Evolutionary conservation across 805 yeast species (phyloP).

Genomic region (Millerago galiae): DNA sequence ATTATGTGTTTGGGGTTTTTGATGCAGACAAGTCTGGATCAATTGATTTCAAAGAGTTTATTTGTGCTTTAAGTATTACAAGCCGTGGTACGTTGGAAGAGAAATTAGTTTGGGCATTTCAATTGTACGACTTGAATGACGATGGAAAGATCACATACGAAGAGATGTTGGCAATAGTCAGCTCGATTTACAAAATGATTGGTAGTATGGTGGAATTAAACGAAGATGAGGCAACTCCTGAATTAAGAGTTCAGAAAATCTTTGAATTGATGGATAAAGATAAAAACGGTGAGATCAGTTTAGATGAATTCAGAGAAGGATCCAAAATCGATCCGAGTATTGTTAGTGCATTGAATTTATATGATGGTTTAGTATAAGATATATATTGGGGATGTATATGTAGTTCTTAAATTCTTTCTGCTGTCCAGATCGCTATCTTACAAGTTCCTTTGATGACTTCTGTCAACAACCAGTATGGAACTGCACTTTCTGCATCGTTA

Average conservation of each 20-base stretch:
- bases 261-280: constrained; percentile 70
- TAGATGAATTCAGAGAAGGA: constrained; percentile 80
- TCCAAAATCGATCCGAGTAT: constrained; percentile 75
- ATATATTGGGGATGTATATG: neutral
- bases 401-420: constrained; percentile 58
- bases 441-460: constrained; percentile 83
- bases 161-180: constrained; percentile 75
- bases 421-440: constrained; percentile 83
- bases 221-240: constrained; percentile 90
- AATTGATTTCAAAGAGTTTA: constrained; percentile 89
- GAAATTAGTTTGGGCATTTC: constrained; percentile 85
- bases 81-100: constrained; percentile 82
- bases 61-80: constrained; percentile 78
- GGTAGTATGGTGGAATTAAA: constrained; percentile 88
- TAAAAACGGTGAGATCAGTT: constrained; percentile 59
- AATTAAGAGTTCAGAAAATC: constrained; percentile 74
- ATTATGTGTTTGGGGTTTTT: constrained; percentile 80
- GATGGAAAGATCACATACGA: constrained; percentile 71
- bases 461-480: constrained; percentile 83
- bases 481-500: constrained; percentile 87
- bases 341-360: constrained; percentile 67
- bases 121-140: constrained; percentile 74
- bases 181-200: constrained; percentile 88
- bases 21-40: constrained; percentile 75
- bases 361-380: constrained; percentile 74